These are phyloP conservation scores for Xylaria polymorpha DNA, from an alignment of 2,329 filamentous ascomycete genomes.

Conservation along the genomic window DNA sequence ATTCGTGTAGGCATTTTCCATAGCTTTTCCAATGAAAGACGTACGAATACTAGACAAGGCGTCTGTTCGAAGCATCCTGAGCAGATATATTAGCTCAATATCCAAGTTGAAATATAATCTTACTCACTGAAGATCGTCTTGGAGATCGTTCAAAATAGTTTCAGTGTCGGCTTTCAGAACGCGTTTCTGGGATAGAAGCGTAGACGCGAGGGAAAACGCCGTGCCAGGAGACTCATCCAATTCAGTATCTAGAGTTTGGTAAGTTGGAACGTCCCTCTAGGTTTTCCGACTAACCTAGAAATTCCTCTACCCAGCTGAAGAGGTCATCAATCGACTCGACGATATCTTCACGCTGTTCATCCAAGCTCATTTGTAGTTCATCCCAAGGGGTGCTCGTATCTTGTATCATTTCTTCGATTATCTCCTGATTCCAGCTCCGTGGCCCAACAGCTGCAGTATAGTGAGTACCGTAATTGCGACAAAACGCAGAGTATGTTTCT, in stretches of 20 bases:
- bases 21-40: conserved; percentile 53
- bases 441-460: conserved; percentile 43
- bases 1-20: conserved; percentile 52
- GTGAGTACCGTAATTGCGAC: conserved; percentile 55
- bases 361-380: conserved; percentile 37
- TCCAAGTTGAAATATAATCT: conserved; percentile 18
- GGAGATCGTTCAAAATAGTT: conserved; percentile 42
- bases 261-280: neutral
- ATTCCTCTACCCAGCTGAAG: conserved; percentile 30
- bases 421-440: conserved; percentile 61
- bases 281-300: conserved; percentile 22
- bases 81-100: conserved; percentile 12
- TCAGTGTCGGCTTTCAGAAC: conserved; percentile 46
- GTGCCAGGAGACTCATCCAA: conserved; percentile 16
- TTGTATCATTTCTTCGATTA: conserved; percentile 52
- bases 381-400: conserved; percentile 53
- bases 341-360: conserved; percentile 13
- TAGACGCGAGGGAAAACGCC: conserved; percentile 41
- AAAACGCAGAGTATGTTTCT: conserved; percentile 56
- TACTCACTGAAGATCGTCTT: conserved; percentile 35
- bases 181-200: conserved; percentile 46
- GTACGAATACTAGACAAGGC: conserved; percentile 53
- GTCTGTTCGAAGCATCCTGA: conserved; percentile 51
- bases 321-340: conserved; percentile 34
- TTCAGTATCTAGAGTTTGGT: conserved; percentile 23